Evolutionary conservation across 2,329 filamentous ascomycete species (phyloP), one percentile per base, ranked within the genome.

Genomic region (Cyphellophora europaea): DNA sequence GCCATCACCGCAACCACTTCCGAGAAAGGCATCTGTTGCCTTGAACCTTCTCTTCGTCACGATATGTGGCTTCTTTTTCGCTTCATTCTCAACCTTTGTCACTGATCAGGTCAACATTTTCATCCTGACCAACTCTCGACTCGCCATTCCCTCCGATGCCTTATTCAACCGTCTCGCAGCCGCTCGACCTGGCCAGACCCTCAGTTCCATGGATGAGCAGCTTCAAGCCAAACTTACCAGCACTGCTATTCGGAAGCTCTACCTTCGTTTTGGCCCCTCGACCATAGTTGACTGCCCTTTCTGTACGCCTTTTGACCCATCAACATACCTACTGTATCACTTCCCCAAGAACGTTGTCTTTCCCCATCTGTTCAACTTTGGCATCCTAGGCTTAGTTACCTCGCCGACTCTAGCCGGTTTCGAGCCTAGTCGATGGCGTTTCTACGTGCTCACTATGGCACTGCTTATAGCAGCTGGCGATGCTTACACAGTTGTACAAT

Each of bases 111-210:
- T 85, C 54, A 95, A 95, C 61, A 66, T 96, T 57, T 94, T 96
- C 67, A 53, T 59, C 18, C 58, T 67, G 12, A 95, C 89, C 1
- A 69, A 77, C 37, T 91, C 85, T 33, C 83, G 88, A 19, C 75
- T 96, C 12, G 82, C 87, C 51, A 89, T 83, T 27, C 79, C 86
- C n/a, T 79, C 75, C 27, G 83, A 89, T 53, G 79, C 93, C 19
- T 71, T 96, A 41, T 91, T 94, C 59, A 76, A 72, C 40, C 82
- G 89, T 11, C 70, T 96, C 6, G 59, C 66, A 1, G 51, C 56
- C 4, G 37, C 53, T 23, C 60, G 61, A 11, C 13, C 13, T 6
- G 5, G 16, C 28, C 28, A 13, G 11, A 47, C 53, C 11, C 57
- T 72, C 36, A 69, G 62, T 2, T 45, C 51, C 0, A 54, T 56